phyloP scores from a whole-genome alignment of 257 asterid genomes.

The Scutellaria minor region DNA sequence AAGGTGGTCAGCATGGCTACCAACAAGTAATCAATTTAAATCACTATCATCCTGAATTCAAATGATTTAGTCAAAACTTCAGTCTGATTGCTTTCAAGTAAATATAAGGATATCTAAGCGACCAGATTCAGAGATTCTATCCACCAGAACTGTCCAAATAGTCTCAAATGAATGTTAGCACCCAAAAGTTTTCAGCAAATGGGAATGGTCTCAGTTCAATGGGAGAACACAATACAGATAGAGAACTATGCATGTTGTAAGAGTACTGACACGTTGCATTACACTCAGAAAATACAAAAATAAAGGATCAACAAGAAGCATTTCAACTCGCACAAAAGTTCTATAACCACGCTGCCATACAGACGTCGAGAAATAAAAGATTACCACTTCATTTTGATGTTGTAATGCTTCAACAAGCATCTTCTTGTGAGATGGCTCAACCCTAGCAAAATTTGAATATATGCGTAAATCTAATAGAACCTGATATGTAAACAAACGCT shows the following conservation, averaged over 20 bases:
- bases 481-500: constrained; percentile 22
- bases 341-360: constrained; percentile 17
- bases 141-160: constrained; percentile 17
- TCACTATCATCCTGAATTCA: not conserved
- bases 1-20: constrained; percentile 11
- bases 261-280: constrained; percentile 1
- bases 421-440: constrained; percentile 98
- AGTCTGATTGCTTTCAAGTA: constrained; percentile 20
- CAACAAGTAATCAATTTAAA: not conserved
- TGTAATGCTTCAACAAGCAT: constrained; percentile 98
- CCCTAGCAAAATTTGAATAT: constrained; percentile 58
- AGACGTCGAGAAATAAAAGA: constrained; percentile 31
- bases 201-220: constrained; percentile 16
- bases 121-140: constrained; percentile 19
- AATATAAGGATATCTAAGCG: constrained; percentile 19
- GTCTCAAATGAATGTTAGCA: constrained; percentile 18
- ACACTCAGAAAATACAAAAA: constrained; percentile 15
- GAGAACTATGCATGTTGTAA: constrained; percentile 16
- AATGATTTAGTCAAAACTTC: constrained; percentile 22
- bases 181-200: constrained; percentile 23
- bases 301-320: constrained; percentile 1
- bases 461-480: constrained; percentile 25
- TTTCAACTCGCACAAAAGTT: constrained; percentile 12
- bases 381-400: constrained; percentile 96
- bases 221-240: constrained; percentile 1